Evolutionary conservation across 306 rosid species (phyloP).

Genomic region (Quercus robur): DNA sequence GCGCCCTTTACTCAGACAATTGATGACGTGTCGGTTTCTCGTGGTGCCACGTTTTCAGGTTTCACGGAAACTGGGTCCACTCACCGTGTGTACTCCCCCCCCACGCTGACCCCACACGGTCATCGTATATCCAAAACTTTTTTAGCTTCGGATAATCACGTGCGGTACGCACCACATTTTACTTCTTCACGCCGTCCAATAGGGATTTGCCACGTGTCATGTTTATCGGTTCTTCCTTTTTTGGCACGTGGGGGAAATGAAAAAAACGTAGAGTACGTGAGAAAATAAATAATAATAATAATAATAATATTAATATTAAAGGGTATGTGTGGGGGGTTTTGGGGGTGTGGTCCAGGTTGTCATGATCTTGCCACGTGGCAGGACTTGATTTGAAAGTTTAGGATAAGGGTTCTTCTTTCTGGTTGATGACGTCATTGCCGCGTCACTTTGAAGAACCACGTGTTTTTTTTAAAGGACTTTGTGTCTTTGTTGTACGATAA

Average conservation of each 20-base stretch:
- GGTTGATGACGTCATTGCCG: background rate
- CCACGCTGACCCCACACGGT: background rate
- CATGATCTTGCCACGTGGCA: constrained; percentile 1
- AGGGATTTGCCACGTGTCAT: background rate
- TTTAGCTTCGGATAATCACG: background rate
- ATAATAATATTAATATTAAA: too few relatives aligned
- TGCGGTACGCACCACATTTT: background rate
- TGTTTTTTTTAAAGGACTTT: background rate
- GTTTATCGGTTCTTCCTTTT: background rate
- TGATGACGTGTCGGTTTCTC: background rate
- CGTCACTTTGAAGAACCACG: background rate
- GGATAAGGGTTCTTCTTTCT: background rate
- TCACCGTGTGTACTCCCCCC: background rate
- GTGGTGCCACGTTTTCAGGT: background rate
- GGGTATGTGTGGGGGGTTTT: too few relatives aligned
- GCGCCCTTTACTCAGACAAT: constrained; percentile 9
- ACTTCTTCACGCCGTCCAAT: background rate
- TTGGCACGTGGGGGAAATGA: too few relatives aligned
- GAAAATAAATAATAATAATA: too few relatives aligned
- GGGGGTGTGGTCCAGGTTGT: background rate
- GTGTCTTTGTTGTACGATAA: background rate
- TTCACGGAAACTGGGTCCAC: background rate
- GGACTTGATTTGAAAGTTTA: background rate
- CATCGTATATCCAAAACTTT: background rate
- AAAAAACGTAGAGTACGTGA: too few relatives aligned